Evolutionary conservation across 176 grass and related monocot species (phyloP).

Genomic region (Triticum urartu): DNA sequence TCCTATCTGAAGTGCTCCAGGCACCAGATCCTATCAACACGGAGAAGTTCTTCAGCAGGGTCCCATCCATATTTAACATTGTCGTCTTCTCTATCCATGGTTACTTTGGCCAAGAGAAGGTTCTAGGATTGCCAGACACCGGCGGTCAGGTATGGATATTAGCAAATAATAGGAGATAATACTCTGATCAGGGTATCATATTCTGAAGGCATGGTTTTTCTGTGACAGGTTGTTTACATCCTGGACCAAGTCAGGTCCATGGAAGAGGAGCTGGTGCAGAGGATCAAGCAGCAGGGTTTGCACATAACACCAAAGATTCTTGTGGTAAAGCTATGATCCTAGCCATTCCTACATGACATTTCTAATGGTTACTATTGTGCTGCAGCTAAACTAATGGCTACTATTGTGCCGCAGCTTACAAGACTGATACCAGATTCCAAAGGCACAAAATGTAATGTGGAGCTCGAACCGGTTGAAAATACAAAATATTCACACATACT

Average conservation of each 20-base stretch:
- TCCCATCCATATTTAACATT: slow-evolving; percentile 73
- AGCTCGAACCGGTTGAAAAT: slow-evolving; percentile 73
- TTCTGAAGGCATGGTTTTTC: slow-evolving; percentile 11
- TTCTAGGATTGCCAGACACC: slow-evolving; percentile 96
- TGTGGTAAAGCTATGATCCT: slow-evolving; percentile 60
- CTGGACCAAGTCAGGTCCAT: slow-evolving; percentile 93
- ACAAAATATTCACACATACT: slow-evolving; percentile 85
- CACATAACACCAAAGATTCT: slow-evolving; percentile 78
- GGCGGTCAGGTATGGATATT: slow-evolving; percentile 70
- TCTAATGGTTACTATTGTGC: background rate
- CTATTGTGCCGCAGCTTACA: slow-evolving; percentile 55
- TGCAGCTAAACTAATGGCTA: slow-evolving; percentile 17
- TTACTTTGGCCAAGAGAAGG: slow-evolving; percentile 94
- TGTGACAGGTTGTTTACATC: slow-evolving; percentile 86
- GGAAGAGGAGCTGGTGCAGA: slow-evolving; percentile 85
- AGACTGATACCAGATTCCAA: slow-evolving; percentile 95
- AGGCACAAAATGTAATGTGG: slow-evolving; percentile 90
- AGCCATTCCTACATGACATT: background rate
- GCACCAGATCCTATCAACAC: slow-evolving; percentile 85
- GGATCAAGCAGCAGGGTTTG: slow-evolving; percentile 91
- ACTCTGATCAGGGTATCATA: background rate
- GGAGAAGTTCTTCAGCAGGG: slow-evolving; percentile 86
- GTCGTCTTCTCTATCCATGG: slow-evolving; percentile 93
- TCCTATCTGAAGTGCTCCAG: slow-evolving; percentile 92
- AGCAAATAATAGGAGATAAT: slow-evolving; percentile 20